A percentile compares a stretch with the other conserved stretches of the same genome.
phyloP scores from a whole-genome alignment of 2,329 filamentous ascomycete genomes.

The Bipolaris sorokiniana region DNA sequence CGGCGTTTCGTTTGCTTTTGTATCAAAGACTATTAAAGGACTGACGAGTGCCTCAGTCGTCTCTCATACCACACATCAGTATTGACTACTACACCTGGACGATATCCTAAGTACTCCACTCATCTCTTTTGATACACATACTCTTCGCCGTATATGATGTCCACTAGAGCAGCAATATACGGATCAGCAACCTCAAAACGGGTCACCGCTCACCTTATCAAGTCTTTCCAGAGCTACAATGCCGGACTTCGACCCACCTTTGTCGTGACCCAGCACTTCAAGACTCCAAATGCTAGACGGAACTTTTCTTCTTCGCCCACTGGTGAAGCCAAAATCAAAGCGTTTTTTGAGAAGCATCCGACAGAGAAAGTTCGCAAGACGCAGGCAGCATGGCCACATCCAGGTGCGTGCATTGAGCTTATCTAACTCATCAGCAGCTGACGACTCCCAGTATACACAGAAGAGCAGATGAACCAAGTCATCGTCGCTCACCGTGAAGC shows the following conservation, averaged over 20 bases:
- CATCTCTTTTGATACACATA: conserved; percentile 9
- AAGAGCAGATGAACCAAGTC: conserved; percentile 77
- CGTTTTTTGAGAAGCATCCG: conserved; percentile 56
- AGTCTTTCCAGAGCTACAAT: conserved; percentile 44
- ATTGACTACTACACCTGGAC: conserved; percentile 12
- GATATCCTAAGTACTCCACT: conserved; percentile 3
- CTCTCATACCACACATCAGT: conserved; percentile 26
- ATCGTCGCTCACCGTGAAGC: conserved; percentile 77
- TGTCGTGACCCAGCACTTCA: conserved; percentile 39
- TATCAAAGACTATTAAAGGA: conserved; percentile 43
- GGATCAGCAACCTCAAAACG: conserved; percentile 44
- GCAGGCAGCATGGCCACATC: conserved; percentile 53
- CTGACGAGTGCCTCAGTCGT: conserved; percentile 23
- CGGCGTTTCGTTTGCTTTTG: conserved; percentile 26
- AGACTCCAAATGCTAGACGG: conserved; percentile 33
- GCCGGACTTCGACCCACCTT: conserved; percentile 42
- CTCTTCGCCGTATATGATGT: conserved; percentile 35
- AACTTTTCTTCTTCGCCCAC: conserved; percentile 52
- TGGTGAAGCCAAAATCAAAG: conserved; percentile 44
- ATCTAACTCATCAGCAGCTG: conserved; percentile 6
- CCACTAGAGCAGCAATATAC: conserved; percentile 29
- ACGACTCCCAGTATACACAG: conserved; percentile 64
- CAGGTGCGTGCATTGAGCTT: neutral
- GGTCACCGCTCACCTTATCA: conserved; percentile 47
- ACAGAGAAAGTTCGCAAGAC: conserved; percentile 54